phyloP scores from a whole-genome alignment of 164 flowering plant species.

The Santalum album region DNA sequence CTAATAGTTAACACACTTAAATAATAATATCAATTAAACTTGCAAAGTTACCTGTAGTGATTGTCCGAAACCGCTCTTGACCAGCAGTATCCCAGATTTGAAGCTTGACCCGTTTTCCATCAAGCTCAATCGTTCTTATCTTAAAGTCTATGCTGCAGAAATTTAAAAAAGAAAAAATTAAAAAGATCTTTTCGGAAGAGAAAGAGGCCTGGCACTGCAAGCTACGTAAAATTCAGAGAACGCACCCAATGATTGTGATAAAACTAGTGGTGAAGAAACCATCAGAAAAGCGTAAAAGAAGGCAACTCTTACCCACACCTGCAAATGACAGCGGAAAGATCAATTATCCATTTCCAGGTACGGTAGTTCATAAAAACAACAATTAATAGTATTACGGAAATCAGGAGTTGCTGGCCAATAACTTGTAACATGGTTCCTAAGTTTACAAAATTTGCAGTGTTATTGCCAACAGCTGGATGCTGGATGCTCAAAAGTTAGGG shows the following conservation, averaged over 20 bases:
- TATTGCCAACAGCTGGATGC: too few species aligned
- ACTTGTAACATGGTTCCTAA: neutral
- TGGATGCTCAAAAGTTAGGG: too few species aligned
- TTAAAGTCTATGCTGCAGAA: conserved; percentile 60
- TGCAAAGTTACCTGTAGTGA: conserved; percentile 42
- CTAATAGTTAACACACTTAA: too few species aligned
- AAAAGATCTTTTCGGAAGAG: too few species aligned
- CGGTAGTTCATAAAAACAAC: too few species aligned
- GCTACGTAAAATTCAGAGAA: neutral
- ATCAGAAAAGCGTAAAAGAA: conserved; percentile 73
- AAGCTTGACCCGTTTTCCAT: conserved; percentile 65
- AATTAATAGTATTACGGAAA: too few species aligned
- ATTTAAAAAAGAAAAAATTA: neutral
- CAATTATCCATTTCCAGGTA: too few species aligned
- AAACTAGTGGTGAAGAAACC: conserved; percentile 78
- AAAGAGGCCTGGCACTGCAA: neutral
- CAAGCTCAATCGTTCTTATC: conserved; percentile 72
- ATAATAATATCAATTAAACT: neutral
- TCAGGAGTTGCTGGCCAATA: too few species aligned
- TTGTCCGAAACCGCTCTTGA: conserved; percentile 80
- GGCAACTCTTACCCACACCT: conserved; percentile 87
- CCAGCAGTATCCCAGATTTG: conserved; percentile 99
- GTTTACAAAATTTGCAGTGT: too few species aligned
- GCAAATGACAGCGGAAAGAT: too few species aligned
- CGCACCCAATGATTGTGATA: conserved; percentile 74